Evolutionary conservation across 2,329 filamentous ascomycete species (phyloP).

Genomic region (Epichloe scottii): DNA sequence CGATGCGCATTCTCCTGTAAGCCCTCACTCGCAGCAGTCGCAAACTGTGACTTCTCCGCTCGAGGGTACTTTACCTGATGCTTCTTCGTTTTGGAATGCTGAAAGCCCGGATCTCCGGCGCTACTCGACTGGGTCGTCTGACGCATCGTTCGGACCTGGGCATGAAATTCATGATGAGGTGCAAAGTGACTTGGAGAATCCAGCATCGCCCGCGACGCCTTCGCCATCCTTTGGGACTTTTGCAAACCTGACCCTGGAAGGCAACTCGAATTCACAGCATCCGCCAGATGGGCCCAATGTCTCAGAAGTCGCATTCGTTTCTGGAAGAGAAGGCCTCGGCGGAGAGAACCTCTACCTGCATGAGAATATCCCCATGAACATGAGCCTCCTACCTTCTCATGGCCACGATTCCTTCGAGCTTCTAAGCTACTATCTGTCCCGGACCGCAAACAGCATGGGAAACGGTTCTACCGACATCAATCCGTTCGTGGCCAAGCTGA

Average conservation of each 20-base stretch:
- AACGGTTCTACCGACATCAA: conserved; percentile 34
- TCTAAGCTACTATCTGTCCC: conserved; percentile 31
- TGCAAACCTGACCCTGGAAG: neutral
- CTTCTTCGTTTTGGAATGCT: neutral
- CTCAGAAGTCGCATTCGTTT: neutral
- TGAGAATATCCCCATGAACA: conserved; percentile 13
- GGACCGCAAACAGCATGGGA: conserved; percentile 33
- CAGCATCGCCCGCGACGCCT: neutral
- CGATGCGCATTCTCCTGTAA: too few relatives aligned
- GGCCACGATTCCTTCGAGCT: conserved; percentile 28
- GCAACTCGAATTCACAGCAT: neutral
- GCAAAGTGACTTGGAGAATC: neutral
- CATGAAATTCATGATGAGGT: neutral
- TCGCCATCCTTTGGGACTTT: neutral
- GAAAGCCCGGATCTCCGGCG: neutral
- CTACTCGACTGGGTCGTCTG: neutral
- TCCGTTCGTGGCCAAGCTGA: conserved; percentile 31
- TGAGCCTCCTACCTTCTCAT: conserved; percentile 18
- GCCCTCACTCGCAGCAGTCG: neutral
- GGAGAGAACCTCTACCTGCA: neutral
- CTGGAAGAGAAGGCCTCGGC: conserved; percentile 3
- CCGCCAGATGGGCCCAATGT: conserved; percentile 2
- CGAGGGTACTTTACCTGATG: neutral
- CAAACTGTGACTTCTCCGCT: neutral
- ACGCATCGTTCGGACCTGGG: neutral